Evolutionary conservation across 2,329 filamentous ascomycete species (phyloP), one percentile per base, ranked within the genome.

Genomic region (Pezicula carpinea): DNA sequence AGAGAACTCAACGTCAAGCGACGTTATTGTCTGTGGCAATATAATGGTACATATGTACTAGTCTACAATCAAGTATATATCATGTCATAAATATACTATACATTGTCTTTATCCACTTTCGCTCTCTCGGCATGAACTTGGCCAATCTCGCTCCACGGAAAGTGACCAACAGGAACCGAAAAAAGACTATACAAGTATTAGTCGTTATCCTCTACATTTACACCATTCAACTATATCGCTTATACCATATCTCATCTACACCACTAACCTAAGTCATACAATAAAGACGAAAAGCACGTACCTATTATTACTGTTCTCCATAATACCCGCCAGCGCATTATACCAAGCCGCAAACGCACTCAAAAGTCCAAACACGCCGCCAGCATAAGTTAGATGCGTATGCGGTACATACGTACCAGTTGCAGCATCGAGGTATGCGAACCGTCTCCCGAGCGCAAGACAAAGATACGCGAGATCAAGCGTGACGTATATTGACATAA

Each of bases 391-490:
- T 44, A 75, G 56, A 11, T 65, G 60, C 21, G 58, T 48, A 58
- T 72, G 65, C 39, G 70, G 64, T 3, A 46, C 49, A 36, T 64
- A 52, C 2, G 39, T 23, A 3, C 10, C 68, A 1, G 33, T 15
- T 7, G 11, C 33, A 18, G 8, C 33, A 4, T 57, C 54, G 53
- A 76, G 51, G 79, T 69, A 63, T 84, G 70, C 58, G 53, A 59
- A 39, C 75, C 76, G 53, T 71, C 81, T 53, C 87, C 83, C 75
- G 57, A 80, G 77, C 35, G 81, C 79, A 36, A 92, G 79, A 65
- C 87, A 74, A 55, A 92, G 71, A 73, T 91, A 92, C 53, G 84
- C 77, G 29, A 89, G 59, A 66, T 89, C 87, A 48, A 92, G 83
- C 49, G 77, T 81, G 67, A 91, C 79, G 76, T 92, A 91, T 23